These are phyloP conservation scores for Millerago galiae DNA, from an alignment of 805 yeast genomes.

Conservation along the genomic window DNA sequence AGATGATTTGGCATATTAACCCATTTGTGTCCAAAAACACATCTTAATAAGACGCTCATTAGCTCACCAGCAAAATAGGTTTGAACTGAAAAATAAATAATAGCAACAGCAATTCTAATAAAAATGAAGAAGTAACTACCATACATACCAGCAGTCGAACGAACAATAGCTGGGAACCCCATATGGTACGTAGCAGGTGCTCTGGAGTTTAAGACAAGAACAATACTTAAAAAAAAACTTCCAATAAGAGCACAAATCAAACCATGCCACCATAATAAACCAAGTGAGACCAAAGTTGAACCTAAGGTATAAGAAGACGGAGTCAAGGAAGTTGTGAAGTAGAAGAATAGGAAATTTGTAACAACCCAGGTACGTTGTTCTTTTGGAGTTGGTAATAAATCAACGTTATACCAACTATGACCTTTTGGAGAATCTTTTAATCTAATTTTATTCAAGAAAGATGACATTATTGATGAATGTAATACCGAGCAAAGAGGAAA, in stretches of 20 bases:
- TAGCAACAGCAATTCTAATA: conserved; percentile 3
- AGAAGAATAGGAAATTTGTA: conserved; percentile 1
- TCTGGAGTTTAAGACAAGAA: conserved; percentile 3
- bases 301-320: conserved; percentile 4
- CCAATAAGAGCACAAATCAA: conserved; percentile 4
- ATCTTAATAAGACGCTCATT: conserved; percentile 3
- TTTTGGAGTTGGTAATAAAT: conserved; percentile 1
- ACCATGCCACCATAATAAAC: conserved; percentile 4
- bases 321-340: conserved; percentile 3
- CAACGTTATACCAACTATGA: conserved; percentile 4
- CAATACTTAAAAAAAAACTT: conserved; percentile 3
- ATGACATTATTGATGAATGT: background rate
- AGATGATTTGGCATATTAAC: background rate
- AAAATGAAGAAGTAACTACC: conserved; percentile 4
- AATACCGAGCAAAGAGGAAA: background rate
- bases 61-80: conserved; percentile 3
- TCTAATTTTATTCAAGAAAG: background rate
- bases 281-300: conserved; percentile 2
- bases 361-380: conserved; percentile 1
- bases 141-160: conserved; percentile 3
- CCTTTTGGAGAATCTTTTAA: conserved; percentile 4
- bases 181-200: conserved; percentile 4
- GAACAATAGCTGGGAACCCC: conserved; percentile 4
- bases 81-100: conserved; percentile 3
- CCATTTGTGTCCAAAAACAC: conserved; percentile 4